These are phyloP conservation scores for Pythium vanterpoolii DNA, from an alignment of 352 stramenopile genomes.

Conservation along the genomic window DNA sequence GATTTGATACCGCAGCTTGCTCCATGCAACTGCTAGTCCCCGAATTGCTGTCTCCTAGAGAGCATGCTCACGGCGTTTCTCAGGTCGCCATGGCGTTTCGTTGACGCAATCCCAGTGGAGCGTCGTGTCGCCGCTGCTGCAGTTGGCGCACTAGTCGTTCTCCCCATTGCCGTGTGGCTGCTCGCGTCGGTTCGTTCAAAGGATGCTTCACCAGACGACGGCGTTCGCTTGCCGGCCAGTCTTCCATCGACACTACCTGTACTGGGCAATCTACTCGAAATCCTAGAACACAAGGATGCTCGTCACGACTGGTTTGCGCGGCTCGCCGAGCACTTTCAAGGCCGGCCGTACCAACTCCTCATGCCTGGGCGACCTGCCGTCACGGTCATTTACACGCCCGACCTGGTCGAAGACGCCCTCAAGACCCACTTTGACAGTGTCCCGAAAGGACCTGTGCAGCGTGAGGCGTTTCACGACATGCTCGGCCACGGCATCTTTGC, in stretches of 20 bases:
- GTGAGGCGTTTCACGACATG: constrained; percentile 10
- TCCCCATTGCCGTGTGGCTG: constrained; percentile 3
- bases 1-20: too few relatives aligned
- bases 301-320: constrained; percentile 49
- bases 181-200: neutral
- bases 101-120: neutral
- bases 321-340: constrained; percentile 29
- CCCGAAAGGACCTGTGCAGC: constrained; percentile 9
- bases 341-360: constrained; percentile 28
- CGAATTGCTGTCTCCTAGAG: too few relatives aligned
- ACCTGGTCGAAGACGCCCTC: constrained; percentile 21
- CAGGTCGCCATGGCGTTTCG: neutral
- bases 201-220: neutral
- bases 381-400: constrained; percentile 22
- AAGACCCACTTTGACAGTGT: constrained; percentile 24
- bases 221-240: neutral
- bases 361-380: constrained; percentile 23
- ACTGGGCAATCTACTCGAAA: constrained; percentile 18
- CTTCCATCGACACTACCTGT: constrained; percentile 4
- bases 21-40: too few relatives aligned
- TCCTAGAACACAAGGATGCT: constrained; percentile 24
- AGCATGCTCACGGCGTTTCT: neutral
- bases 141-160: neutral
- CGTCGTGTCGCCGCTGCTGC: neutral
- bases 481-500: constrained; percentile 25